A percentile compares a stretch with the other conserved stretches of the same genome.
Conservation (phyloP, 306 rosid genomes). For the Trifolium dubium region DNA sequence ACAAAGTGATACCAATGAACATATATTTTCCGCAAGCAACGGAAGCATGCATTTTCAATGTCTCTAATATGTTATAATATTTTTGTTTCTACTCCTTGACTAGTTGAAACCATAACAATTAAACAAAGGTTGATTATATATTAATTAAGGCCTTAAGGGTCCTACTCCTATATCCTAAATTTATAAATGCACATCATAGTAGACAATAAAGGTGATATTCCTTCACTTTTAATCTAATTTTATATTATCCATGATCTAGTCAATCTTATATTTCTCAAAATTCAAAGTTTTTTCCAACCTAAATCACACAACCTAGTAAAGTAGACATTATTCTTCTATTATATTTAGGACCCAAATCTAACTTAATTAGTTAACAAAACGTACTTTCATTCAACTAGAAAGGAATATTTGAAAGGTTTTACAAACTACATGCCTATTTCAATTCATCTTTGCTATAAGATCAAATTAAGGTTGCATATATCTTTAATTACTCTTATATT, state of each 20-base stretch:
- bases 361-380: not conserved
- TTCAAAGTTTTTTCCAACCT: conserved; percentile 22
- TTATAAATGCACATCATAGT: not conserved
- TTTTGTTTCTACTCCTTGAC: conserved; percentile 16
- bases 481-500: not conserved
- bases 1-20: conserved; percentile 39
- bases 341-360: conserved; percentile 19
- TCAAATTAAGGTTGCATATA: not conserved
- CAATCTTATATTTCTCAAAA: conserved; percentile 17
- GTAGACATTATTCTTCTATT: conserved; percentile 6
- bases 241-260: not conserved
- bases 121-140: conserved; percentile 19
- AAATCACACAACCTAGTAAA: not conserved
- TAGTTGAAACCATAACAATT: conserved; percentile 24
- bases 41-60: conserved; percentile 52
- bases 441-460: not conserved
- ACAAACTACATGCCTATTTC: not conserved
- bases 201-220: conserved; percentile 25
- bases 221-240: conserved; percentile 8
- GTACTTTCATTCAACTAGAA: not conserved
- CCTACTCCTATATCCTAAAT: conserved; percentile 35
- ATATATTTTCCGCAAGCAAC: conserved; percentile 50
- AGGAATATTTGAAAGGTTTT: not conserved
- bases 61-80: conserved; percentile 30
- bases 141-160: too few species aligned